Evolutionary conservation across 768 basidiomycete species (phyloP).

Genomic region (Agaricus subrufescens): DNA sequence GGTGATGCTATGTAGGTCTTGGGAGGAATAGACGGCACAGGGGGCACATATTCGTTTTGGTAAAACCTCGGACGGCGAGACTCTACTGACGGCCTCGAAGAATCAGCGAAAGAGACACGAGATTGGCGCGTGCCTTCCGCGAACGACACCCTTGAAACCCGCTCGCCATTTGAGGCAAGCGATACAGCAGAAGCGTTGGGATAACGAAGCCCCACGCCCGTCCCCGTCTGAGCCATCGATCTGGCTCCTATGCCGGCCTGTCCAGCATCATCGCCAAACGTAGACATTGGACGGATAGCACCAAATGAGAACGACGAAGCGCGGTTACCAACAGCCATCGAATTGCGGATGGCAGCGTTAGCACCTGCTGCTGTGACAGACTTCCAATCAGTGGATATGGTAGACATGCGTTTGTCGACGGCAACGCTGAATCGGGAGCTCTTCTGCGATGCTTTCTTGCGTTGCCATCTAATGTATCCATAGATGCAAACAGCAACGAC

Average conservation of each 20-base stretch:
- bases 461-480: conserved; percentile 49
- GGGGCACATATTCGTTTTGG: conserved; percentile 36
- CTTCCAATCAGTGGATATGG: conserved; percentile 76
- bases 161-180: conserved; percentile 23
- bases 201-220: conserved; percentile 46
- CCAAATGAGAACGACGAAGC: conserved; percentile 55
- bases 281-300: conserved; percentile 43
- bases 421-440: conserved; percentile 57
- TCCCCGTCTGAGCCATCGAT: conserved; percentile 43
- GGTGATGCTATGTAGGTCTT: background rate
- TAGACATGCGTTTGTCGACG: conserved; percentile 81
- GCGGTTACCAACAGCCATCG: conserved; percentile 48
- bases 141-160: conserved; percentile 63
- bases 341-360: conserved; percentile 65
- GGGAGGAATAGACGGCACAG: conserved; percentile 33
- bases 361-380: conserved; percentile 67
- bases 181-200: conserved; percentile 25
- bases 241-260: conserved; percentile 36
- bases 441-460: conserved; percentile 45
- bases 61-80: conserved; percentile 34
- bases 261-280: conserved; percentile 38
- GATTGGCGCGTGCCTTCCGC: conserved; percentile 43
- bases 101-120: conserved; percentile 34
- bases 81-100: conserved; percentile 36
- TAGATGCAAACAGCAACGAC: conserved; percentile 37